phyloP scores from a whole-genome alignment of 2,329 filamentous ascomycete genomes.

The Grosmannia clavigera region DNA sequence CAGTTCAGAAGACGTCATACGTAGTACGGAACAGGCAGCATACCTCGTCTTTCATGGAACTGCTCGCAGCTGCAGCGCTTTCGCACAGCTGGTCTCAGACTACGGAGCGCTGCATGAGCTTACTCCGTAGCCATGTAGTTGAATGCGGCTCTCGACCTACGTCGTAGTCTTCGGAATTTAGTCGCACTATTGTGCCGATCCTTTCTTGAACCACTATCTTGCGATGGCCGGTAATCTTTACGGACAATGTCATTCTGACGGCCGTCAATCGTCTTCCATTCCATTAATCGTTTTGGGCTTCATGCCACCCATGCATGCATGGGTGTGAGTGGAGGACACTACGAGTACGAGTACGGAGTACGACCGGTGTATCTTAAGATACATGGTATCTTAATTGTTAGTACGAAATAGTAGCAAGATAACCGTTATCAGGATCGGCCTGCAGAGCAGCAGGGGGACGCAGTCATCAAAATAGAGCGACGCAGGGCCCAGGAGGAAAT shows the following conservation, averaged over 20 bases:
- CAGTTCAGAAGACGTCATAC: no score
- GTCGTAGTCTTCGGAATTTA: neutral
- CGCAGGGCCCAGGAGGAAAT: no score
- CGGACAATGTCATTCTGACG: neutral
- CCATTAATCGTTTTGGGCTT: neutral
- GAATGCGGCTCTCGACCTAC: neutral
- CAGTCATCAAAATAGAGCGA: no score
- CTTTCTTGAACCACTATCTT: neutral
- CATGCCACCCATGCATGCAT: no score
- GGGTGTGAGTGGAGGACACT: neutral
- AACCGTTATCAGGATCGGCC: no score
- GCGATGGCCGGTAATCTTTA: neutral
- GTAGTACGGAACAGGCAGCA: no score
- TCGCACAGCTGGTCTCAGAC: neutral
- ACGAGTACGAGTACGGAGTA: neutral
- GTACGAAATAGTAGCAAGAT: no score
- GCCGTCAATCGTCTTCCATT: neutral
- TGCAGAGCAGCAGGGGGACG: no score
- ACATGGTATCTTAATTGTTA: no score
- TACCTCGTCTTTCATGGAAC: no score
- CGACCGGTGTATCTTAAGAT: no score
- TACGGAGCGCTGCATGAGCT: neutral
- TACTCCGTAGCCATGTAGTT: no score
- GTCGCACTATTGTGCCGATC: neutral
- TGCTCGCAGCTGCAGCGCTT: neutral